Base-by-base conservation (phyloP, 148 eudicot genomes). In the Cornus suecica region DNA sequence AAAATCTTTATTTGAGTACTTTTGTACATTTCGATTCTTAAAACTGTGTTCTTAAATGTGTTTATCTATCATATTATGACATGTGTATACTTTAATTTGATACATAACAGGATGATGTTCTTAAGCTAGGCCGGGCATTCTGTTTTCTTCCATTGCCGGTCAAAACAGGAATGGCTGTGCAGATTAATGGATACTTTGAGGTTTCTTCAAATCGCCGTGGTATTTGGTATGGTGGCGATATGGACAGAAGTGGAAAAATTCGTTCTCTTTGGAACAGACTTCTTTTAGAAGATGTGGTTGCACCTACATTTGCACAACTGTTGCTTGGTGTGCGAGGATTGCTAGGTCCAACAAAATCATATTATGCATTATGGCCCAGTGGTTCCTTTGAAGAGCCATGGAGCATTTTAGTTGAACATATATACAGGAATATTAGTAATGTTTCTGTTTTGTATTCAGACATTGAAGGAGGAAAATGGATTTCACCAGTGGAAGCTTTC, bases 201-300 rank as follows among this genome's bases (percentile, higher is more conserved):
- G 98, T 95, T 65, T 95, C 99, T 70, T 95, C 99, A 69, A 95
- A 95, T 69, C 99, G 99, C 63, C 99, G 99, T 70, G 98, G 99
- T 65, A 95, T 95, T 84, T 95, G 99, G 99, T 95, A 93, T 81
- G 99, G 99, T 24, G 97, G 82, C 70, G 99, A 95, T 81, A 95
- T 95, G 99, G 99, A 95, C 87, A 90, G 98, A 87, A 88, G 94
- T 83, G 99, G 99, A 78, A 93, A 86, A 86, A 82, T 95, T 52
- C 90, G 99, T 75, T 95, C 99, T 76, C 78, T 90, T 51, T 95
- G 99, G 99, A 95, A 95, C 85, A 90, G 86, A 85, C 91, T 95
- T 85, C 93, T 95, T 66, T 85, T 95, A 69, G 98, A 95, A 84
- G 99, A 95, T 75, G 88, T 93, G 70, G 82, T 93, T 70, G 93